Conservation (phyloP, 148 eudicot genomes). For the Limonium bicolor region DNA sequence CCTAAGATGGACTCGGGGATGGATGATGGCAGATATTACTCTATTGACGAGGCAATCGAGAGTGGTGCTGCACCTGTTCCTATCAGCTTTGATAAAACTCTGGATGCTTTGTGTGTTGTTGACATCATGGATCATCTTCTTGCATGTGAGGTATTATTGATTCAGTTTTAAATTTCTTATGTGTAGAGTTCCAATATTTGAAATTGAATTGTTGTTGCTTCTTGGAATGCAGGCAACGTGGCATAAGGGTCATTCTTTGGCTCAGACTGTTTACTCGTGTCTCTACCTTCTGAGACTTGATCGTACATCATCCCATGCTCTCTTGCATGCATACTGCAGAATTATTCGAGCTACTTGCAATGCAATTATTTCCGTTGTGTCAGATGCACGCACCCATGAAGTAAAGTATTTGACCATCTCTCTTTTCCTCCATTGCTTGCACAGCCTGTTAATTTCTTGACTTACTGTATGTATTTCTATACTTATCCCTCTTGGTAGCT, state of each 20-base stretch:
- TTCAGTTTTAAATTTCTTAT: not conserved
- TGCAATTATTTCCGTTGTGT: constrained; percentile 75
- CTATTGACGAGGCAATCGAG: constrained; percentile 92
- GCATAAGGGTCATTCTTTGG: constrained; percentile 97
- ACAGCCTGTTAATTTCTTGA: not conserved
- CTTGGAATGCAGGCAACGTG: constrained; percentile 87
- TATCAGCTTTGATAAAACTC: constrained; percentile 57
- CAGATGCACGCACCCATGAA: constrained; percentile 95
- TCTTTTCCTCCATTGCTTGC: constrained; percentile 8
- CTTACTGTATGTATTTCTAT: no score
- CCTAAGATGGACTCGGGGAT: constrained; percentile 99
- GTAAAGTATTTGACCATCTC: constrained; percentile 53
- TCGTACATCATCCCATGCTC: constrained; percentile 66
- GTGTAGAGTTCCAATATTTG: not conserved
- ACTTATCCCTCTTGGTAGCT: no score
- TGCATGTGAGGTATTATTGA: constrained; percentile 73
- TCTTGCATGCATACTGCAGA: constrained; percentile 78
- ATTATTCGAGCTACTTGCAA: constrained; percentile 71
- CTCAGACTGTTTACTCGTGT: constrained; percentile 90
- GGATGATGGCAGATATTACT: constrained; percentile 53
- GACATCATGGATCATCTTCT: constrained; percentile 94
- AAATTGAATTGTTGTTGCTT: constrained; percentile 4
- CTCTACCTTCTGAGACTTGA: constrained; percentile 80
- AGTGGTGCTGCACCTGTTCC: constrained; percentile 96
- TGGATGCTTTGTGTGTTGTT: constrained; percentile 46